Evolutionary conservation across 1,284 basidiomycete species (phyloP), one percentile per base, ranked within the genome.

Genomic region (Neolentinus lepideus): DNA sequence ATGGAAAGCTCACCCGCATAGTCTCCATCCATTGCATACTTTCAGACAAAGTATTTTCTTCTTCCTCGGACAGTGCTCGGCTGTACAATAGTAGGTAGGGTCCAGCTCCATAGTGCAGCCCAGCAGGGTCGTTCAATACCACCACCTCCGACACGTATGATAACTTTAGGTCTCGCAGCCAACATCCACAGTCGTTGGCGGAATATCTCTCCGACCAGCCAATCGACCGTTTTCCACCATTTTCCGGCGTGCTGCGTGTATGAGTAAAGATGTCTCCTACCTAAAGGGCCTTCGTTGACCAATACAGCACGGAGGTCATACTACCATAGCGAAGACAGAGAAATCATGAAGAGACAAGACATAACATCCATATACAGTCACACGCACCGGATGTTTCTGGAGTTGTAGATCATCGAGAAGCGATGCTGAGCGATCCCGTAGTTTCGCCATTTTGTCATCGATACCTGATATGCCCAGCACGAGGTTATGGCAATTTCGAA

Each of bases 221-320:
- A 77, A 62, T 90, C 88, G n/a, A 85, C 74, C 1, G 81, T 84
- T 68, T 88, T 90, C 87, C 88, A 91, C 89, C 89, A 91, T 14
- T 67, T 71, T 11, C 75, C 80, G 56, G 71, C 69, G 56, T 85
- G 79, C 57, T 83, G 79, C 12, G 89, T 80, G 62, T 90, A 91
- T 3, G 85, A 86, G 64, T 90, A 89, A 2, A 89, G 69, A 61
- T 89, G 84, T 55, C 78, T 85, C 36, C 87, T 75, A 4, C 88
- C 89, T 45, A 81, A 83, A 14, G 89, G 68, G 11, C 88, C 89
- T 12, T 86, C 87, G 61, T 90, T 85, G 43, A 88, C 74, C 19
- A 91, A 73, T 1, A 90, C 88, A 10, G 78, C 83, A 3, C 86
- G 84, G 24, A 92, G 77, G 59, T 90, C 86, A 62, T 90, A 91